A percentile compares a stretch with the other conserved stretches of the same genome.
Conservation (phyloP, 176 grass and related monocot species). For the Musa beccarii region DNA sequence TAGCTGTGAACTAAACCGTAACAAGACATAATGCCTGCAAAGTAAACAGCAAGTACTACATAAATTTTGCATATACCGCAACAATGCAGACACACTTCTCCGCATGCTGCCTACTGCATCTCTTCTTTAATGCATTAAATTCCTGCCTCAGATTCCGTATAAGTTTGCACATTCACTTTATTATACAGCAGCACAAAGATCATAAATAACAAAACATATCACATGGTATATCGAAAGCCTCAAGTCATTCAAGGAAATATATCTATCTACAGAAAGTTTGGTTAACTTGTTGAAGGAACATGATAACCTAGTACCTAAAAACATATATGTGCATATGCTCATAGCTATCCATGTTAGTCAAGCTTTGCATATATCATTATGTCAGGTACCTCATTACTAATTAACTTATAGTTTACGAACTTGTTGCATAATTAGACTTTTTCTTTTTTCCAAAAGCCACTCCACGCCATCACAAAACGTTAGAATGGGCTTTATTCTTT, state of each 20-base stretch:
- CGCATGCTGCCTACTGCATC: conserved; percentile 38
- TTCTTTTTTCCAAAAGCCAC: no score
- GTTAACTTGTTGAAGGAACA: not conserved
- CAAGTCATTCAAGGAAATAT: not conserved
- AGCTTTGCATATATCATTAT: no score
- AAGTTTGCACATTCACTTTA: conserved; percentile 12
- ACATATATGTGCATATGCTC: no score
- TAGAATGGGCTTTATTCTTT: no score
- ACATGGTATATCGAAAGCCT: not conserved
- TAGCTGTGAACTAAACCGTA: not conserved
- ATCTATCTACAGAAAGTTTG: not conserved
- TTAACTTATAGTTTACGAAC: no score
- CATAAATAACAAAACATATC: not conserved
- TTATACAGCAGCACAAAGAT: not conserved
- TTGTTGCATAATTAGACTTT: no score
- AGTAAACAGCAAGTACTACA: not conserved
- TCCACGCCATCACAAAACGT: no score
- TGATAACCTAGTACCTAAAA: no score
- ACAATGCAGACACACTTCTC: conserved; percentile 72
- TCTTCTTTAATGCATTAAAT: conserved; percentile 58
- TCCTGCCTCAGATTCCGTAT: conserved; percentile 34
- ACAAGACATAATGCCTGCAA: not conserved
- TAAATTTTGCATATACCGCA: conserved; percentile 35
- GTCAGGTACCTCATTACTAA: no score
- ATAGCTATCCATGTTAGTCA: no score